Evolutionary conservation across 148 eudicot genomes (phyloP).

Genomic region (Pouteria glomerata): DNA sequence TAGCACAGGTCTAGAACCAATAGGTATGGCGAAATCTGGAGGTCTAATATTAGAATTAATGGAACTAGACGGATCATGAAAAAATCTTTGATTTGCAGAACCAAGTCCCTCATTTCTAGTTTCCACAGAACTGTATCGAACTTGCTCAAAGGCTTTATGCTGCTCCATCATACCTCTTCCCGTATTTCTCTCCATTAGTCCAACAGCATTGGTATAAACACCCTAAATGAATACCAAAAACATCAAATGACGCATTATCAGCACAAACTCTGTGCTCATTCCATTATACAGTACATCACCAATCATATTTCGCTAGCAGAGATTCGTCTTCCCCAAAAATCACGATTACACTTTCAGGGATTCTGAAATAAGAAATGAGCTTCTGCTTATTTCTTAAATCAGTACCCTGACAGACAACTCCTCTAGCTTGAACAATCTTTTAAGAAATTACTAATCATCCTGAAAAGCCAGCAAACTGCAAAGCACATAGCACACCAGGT

Average conservation of each 20-base stretch:
- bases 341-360: not conserved
- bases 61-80: slow-evolving; percentile 61
- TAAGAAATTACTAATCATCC: slow-evolving; percentile 2
- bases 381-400: not conserved
- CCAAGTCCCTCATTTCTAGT: slow-evolving; percentile 49
- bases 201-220: slow-evolving; percentile 3
- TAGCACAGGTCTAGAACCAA: slow-evolving; percentile 20
- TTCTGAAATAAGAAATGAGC: slow-evolving; percentile 3
- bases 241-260: not conserved
- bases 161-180: slow-evolving; percentile 35
- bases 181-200: slow-evolving; percentile 27
- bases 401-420: not conserved
- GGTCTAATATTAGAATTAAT: slow-evolving; percentile 50
- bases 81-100: slow-evolving; percentile 50
- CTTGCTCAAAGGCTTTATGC: slow-evolving; percentile 38
- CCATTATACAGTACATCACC: slow-evolving; percentile 7
- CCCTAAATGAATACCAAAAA: not conserved
- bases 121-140: slow-evolving; percentile 32
- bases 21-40: slow-evolving; percentile 33
- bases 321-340: not conserved
- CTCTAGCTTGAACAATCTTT: not conserved
- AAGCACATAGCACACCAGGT: not conserved
- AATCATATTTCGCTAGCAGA: not conserved
- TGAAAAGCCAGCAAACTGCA: not conserved
- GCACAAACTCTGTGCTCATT: slow-evolving; percentile 2